phyloP scores from a whole-genome alignment of 148 eudicot species.

The Amaranthus cruentus region DNA sequence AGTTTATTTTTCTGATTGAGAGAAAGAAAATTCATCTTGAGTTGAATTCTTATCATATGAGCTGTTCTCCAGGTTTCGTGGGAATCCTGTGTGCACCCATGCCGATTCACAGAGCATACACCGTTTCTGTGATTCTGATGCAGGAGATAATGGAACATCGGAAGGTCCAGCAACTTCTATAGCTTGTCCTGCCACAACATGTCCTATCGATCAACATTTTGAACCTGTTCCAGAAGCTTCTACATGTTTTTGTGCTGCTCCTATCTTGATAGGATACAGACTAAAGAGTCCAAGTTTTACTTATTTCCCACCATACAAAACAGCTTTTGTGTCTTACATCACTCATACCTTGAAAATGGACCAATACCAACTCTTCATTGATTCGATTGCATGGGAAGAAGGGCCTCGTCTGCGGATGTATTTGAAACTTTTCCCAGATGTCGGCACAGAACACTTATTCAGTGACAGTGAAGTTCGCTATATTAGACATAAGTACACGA shows the following conservation, averaged over 20 bases:
- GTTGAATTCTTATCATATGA: constrained; percentile 6
- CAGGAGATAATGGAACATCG: constrained; percentile 34
- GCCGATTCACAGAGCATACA: constrained; percentile 33
- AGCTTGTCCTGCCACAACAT: constrained; percentile 49
- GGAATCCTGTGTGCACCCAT: constrained; percentile 64
- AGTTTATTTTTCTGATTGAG: neutral
- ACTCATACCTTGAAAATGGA: constrained; percentile 47
- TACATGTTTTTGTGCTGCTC: constrained; percentile 82
- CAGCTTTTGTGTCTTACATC: constrained; percentile 47
- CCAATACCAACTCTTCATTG: constrained; percentile 57
- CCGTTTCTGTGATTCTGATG: constrained; percentile 51
- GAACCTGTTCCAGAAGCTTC: constrained; percentile 66
- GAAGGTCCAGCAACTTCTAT: constrained; percentile 29
- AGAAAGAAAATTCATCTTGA: neutral
- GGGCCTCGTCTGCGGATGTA: constrained; percentile 89
- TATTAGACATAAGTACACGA: constrained; percentile 43
- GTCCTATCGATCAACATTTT: constrained; percentile 48
- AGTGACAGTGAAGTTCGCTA: constrained; percentile 56
- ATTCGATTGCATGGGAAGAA: constrained; percentile 65
- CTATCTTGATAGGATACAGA: constrained; percentile 69
- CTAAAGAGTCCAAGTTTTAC: constrained; percentile 87
- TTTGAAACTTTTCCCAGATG: constrained; percentile 63
- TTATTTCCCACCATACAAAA: constrained; percentile 53
- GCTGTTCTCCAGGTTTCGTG: constrained; percentile 50
- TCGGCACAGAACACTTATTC: constrained; percentile 32